These are phyloP conservation scores for Fusarium albosuccineum DNA, from an alignment of 2,329 filamentous ascomycete genomes.

Conservation along the genomic window DNA sequence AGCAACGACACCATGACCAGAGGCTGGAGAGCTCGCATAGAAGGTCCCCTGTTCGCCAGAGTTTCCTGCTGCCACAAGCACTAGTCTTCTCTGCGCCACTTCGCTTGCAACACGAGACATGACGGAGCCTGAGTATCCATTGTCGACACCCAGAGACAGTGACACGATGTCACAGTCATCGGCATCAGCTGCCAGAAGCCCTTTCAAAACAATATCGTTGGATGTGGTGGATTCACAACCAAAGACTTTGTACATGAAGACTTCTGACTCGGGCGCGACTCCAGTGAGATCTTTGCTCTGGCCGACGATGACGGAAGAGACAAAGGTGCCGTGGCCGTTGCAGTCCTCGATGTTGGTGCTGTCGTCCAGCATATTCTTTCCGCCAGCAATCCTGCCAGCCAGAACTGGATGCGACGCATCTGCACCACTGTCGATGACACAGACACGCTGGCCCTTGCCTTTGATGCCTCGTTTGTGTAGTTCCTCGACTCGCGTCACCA, in stretches of 20 bases:
- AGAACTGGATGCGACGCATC: constrained; percentile 32
- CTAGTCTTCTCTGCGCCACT: constrained; percentile 23
- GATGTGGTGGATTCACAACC: constrained; percentile 29
- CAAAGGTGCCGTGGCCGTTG: constrained; percentile 39
- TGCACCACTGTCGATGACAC: constrained; percentile 38
- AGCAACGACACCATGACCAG: constrained; percentile 22
- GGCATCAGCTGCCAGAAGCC: constrained; percentile 37
- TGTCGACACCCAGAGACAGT: neutral
- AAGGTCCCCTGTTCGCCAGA: constrained; percentile 20
- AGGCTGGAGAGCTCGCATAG: constrained; percentile 30
- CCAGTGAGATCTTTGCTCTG: constrained; percentile 30
- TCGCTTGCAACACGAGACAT: constrained; percentile 8
- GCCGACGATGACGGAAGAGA: constrained; percentile 30
- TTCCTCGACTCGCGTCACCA: constrained; percentile 28
- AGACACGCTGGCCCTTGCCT: constrained; percentile 36
- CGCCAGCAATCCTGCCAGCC: constrained; percentile 31
- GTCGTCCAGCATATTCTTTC: constrained; percentile 35
- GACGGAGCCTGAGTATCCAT: neutral
- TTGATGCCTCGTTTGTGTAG: constrained; percentile 36
- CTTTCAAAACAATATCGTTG: constrained; percentile 41
- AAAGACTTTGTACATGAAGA: constrained; percentile 46
- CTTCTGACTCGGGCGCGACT: constrained; percentile 36
- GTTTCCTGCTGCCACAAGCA: constrained; percentile 31
- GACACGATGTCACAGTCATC: constrained; percentile 26
- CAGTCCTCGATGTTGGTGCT: constrained; percentile 31